Evolutionary conservation across 2,329 filamentous ascomycete species (phyloP).

Genomic region (Coniochaeta hoffmannii): DNA sequence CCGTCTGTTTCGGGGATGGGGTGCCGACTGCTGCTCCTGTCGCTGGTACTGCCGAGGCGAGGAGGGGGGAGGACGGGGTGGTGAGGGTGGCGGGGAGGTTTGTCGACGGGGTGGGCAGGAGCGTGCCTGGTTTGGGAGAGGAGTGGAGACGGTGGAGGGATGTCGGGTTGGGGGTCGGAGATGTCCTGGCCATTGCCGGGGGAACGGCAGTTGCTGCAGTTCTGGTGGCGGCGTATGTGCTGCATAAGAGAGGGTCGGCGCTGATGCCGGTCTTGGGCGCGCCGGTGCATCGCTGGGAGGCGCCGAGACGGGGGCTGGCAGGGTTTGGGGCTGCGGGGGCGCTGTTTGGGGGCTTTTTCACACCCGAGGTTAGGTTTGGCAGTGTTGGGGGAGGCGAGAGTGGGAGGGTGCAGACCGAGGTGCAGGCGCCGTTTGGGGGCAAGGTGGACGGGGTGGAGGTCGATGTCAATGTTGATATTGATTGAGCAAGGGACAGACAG

Average conservation of each 20-base stretch:
- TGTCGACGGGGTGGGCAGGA: conserved; percentile 10
- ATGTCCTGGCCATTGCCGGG: conserved; percentile 6
- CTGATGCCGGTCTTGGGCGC: conserved; percentile 13
- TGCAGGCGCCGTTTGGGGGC: not conserved
- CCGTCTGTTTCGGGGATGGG: conserved; percentile 6
- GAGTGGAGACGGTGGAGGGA: conserved; percentile 12
- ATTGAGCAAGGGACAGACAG: not conserved
- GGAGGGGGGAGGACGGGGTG: not conserved
- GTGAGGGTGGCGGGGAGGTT: conserved; percentile 10
- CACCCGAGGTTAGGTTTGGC: not conserved
- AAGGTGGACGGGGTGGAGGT: conserved; percentile 1
- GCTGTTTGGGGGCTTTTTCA: conserved; percentile 8
- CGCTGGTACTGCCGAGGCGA: conserved; percentile 1
- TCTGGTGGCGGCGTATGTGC: conserved; percentile 8
- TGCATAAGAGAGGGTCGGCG: conserved; percentile 6
- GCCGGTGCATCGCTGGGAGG: conserved; percentile 15
- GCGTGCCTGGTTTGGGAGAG: conserved; percentile 14
- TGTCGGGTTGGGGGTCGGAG: conserved; percentile 6
- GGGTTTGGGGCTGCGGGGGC: conserved; percentile 15
- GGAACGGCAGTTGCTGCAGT: not conserved
- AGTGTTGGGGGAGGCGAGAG: not conserved
- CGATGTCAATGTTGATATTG: not conserved
- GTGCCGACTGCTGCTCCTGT: too few species aligned
- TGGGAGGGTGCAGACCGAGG: not conserved
- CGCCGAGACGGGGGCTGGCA: conserved; percentile 7